These are phyloP conservation scores for Medicago lupulina DNA, from an alignment of 306 rosid genomes.

Conservation along the genomic window DNA sequence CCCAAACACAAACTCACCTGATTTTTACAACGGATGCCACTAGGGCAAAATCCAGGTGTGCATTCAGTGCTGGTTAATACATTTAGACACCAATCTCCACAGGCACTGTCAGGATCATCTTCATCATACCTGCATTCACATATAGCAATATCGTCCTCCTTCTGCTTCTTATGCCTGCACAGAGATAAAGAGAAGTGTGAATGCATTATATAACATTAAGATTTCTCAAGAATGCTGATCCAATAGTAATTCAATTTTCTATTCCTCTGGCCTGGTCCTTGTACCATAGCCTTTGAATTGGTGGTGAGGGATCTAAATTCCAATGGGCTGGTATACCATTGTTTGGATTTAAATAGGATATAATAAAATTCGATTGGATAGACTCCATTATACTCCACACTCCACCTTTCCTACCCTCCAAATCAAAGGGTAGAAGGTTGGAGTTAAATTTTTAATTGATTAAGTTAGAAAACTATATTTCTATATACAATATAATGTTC, in stretches of 20 bases:
- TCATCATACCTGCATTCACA: constrained; percentile 74
- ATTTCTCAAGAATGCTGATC: constrained; percentile 8
- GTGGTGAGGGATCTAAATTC: too few species aligned
- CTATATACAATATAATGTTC: too few species aligned
- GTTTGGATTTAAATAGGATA: too few species aligned
- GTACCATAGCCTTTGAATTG: too few species aligned
- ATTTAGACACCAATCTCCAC: constrained; percentile 91
- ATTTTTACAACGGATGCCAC: constrained; percentile 74
- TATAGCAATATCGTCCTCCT: constrained; percentile 86
- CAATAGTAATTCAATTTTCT: constrained; percentile 18
- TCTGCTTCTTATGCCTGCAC: constrained; percentile 77
- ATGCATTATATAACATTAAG: constrained; percentile 9
- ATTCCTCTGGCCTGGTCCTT: neutral
- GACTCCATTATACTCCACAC: too few species aligned
- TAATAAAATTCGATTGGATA: too few species aligned
- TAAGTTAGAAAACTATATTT: too few species aligned
- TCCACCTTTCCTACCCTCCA: too few species aligned
- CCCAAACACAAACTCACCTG: constrained; percentile 58
- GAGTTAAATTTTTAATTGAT: too few species aligned
- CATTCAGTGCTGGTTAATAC: constrained; percentile 91
- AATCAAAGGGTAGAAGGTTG: too few species aligned
- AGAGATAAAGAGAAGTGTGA: constrained; percentile 27
- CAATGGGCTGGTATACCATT: too few species aligned
- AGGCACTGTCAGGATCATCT: constrained; percentile 67
- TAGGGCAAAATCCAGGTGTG: constrained; percentile 83